Percentiles rank a stretch among this genome's conserved stretches.
Evolutionary conservation across 2,329 filamentous ascomycete species (phyloP).

Genomic region (Exserohilum turcica): DNA sequence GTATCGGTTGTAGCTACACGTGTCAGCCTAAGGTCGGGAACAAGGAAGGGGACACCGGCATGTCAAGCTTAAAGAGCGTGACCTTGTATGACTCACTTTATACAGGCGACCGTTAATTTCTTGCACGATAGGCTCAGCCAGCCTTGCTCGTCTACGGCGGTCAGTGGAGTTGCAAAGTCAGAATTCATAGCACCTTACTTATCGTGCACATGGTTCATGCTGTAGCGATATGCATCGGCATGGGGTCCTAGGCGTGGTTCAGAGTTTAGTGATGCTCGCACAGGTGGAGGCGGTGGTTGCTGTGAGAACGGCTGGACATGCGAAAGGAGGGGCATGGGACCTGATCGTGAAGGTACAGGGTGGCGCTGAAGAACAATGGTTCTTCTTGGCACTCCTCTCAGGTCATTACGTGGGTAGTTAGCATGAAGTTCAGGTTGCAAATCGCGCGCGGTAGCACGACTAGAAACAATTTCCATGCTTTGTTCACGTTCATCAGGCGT

Average conservation of each 20-base stretch:
- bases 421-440: constrained; percentile 32
- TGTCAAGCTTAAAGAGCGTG: constrained; percentile 20
- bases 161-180: constrained; percentile 17
- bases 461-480: constrained; percentile 42
- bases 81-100: constrained; percentile 39
- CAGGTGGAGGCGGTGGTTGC: constrained; percentile 8
- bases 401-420: constrained; percentile 22
- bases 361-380: constrained; percentile 31
- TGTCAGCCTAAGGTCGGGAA: constrained; percentile 25
- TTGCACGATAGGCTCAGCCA: constrained; percentile 23
- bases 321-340: constrained; percentile 12
- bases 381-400: constrained; percentile 25
- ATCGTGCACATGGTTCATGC: constrained; percentile 18
- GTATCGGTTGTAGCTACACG: constrained; percentile 39
- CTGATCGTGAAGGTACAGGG: constrained; percentile 14
- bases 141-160: constrained; percentile 22
- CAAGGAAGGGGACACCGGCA: constrained; percentile 10
- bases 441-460: constrained; percentile 40
- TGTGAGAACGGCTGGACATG: constrained; percentile 12
- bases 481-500: constrained; percentile 35
- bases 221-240: constrained; percentile 10
- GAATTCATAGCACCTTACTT: constrained; percentile 23
- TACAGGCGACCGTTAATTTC: constrained; percentile 39
- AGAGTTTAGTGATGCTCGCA: constrained; percentile 5
- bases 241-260: constrained; percentile 6